Percentiles rank a stretch among this genome's conserved stretches.
These are phyloP conservation scores for maize (Zea mays) DNA, from an alignment of 176 grass and related monocot genomes.

Conservation along the genomic window DNA sequence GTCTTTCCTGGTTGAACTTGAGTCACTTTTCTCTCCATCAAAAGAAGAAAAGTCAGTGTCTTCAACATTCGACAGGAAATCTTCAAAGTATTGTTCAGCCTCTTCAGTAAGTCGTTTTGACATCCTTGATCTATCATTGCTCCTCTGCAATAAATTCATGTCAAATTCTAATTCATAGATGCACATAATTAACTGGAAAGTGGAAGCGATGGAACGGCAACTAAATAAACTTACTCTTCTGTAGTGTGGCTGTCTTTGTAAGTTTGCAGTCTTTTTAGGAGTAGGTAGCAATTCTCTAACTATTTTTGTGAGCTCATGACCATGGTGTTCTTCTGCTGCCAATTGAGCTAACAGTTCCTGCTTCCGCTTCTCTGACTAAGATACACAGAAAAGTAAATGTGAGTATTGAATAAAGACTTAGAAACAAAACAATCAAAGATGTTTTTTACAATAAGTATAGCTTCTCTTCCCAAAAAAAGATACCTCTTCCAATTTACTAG, in stretches of 20 bases:
- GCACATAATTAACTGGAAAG: background rate
- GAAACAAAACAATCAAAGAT: constrained; percentile 10
- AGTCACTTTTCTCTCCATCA: constrained; percentile 87
- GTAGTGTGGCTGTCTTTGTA: constrained; percentile 51
- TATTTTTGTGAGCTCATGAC: constrained; percentile 90
- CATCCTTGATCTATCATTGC: constrained; percentile 80
- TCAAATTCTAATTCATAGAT: background rate
- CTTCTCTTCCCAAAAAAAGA: background rate
- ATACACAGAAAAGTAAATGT: constrained; percentile 16
- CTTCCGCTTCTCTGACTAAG: constrained; percentile 88
- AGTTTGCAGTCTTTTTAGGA: constrained; percentile 49
- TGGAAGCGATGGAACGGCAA: background rate
- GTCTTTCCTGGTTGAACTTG: constrained; percentile 59
- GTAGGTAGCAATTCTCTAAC: constrained; percentile 87
- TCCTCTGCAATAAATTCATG: constrained; percentile 67
- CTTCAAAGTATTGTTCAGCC: constrained; percentile 91
- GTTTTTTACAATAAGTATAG: background rate
- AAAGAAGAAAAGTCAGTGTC: constrained; percentile 98
- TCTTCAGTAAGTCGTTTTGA: constrained; percentile 74
- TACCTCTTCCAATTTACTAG: constrained; percentile 94
- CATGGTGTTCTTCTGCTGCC: constrained; percentile 79
- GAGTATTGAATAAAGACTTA: constrained; percentile 28
- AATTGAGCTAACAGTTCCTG: constrained; percentile 85
- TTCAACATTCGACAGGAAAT: constrained; percentile 95
- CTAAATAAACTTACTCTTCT: constrained; percentile 61